Evolutionary conservation across 2,329 filamentous ascomycete genomes (phyloP), one percentile per base, ranked within the genome.

Genomic region (Microcyclospora pomicola): DNA sequence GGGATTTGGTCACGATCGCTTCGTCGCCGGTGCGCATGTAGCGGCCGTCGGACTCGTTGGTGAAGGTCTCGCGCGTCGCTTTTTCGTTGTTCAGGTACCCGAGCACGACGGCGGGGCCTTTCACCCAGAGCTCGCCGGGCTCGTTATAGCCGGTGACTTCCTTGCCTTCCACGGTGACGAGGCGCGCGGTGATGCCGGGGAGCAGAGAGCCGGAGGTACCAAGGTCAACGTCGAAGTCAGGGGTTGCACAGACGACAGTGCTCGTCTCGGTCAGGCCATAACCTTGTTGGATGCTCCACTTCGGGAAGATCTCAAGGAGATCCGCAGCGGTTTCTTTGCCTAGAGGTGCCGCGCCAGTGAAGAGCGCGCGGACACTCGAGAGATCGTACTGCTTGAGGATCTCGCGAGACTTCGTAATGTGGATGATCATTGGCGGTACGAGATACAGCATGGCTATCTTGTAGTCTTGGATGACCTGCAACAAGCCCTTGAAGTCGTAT

Each of bases 21-120:
- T 92, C 83, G 50, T 95, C 87, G 5, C 87, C 87, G 0, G 87
- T 94, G 31, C 73, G 73, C 69, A 93, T 55, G 28, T 55, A 60
- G 75, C 84, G 91, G 1, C 66, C 64, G 42, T 45, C 76, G 62
- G 50, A 50, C 9, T 77, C 76, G 11, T 62, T 55, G 1, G 77
- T 67, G 51, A 85, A 95, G 0, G 86, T 91, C 38, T 56, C 54
- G 36, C 72, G 68, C 14, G 78, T 92, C 2, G 87, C 85, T 52
- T 82, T 79, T 33, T 82, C 77, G 53, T 94, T 93, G 62, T 92
- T 81, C 37, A 93, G 64, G 49, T 95, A 95, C 1, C 87, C 87
- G 0, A 94, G 61, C 0, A 82, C 77, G 1, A 92, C 73, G 1
- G 78, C 77, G 0, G 85, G 86, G 0, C 75, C 75, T 55, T 84